Evolutionary conservation across 2,329 filamentous ascomycete genomes (phyloP).

Genomic region (Talaromyces albobiverticillius): DNA sequence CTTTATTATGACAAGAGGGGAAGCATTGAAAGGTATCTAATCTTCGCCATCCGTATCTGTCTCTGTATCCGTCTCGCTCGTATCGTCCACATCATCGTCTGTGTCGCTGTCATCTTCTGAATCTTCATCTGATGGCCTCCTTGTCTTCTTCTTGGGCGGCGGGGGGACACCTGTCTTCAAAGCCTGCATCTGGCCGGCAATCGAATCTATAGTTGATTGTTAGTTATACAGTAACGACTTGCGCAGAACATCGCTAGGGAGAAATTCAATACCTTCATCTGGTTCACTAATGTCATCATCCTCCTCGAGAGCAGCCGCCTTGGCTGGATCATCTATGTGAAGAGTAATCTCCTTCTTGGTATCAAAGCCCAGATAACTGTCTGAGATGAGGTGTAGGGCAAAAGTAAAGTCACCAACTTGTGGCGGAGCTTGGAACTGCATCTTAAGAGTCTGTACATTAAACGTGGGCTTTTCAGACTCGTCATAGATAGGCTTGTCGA

Average conservation of each 20-base stretch:
- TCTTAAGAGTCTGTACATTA: constrained; percentile 93
- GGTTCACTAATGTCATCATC: constrained; percentile 98
- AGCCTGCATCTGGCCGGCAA: constrained; percentile 86
- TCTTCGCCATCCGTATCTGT: constrained; percentile 77
- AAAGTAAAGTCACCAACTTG: constrained; percentile 93
- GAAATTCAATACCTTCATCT: constrained; percentile 73
- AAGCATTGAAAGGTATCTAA: constrained; percentile 24
- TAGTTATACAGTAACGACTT: background rate
- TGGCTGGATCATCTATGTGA: constrained; percentile 82
- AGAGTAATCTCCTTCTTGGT: constrained; percentile 87
- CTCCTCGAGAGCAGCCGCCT: constrained; percentile 73
- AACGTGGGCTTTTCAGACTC: constrained; percentile 82
- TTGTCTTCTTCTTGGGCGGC: constrained; percentile 60
- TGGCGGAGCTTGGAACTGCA: constrained; percentile 92
- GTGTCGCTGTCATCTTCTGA: constrained; percentile 63
- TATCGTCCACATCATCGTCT: constrained; percentile 60
- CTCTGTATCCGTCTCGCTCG: constrained; percentile 63
- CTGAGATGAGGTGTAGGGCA: constrained; percentile 87
- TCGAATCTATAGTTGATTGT: constrained; percentile 60
- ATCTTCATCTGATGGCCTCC: constrained; percentile 49
- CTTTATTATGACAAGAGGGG: constrained; percentile 17
- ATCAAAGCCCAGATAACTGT: constrained; percentile 93
- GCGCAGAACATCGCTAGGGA: constrained; percentile 17
- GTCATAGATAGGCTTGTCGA: constrained; percentile 84
- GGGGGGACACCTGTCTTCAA: constrained; percentile 69